Evolutionary conservation across 257 asterid species (phyloP).

Genomic region (Pogostemon cablin): DNA sequence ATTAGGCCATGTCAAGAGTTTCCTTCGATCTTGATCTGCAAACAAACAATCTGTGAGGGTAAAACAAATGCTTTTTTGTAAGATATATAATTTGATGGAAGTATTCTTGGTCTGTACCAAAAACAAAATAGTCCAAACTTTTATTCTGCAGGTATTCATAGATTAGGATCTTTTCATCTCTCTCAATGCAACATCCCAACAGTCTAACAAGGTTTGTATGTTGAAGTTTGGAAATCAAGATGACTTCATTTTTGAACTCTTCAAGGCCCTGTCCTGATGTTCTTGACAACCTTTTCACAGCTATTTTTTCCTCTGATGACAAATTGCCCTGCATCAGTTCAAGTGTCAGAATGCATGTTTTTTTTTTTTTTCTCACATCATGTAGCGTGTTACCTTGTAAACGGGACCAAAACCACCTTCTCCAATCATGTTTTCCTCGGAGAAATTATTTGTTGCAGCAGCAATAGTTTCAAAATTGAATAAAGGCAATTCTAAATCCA

Average conservation of each 20-base stretch:
- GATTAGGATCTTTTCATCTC: slow-evolving; percentile 45
- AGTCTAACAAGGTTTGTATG: slow-evolving; percentile 49
- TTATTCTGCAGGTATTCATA: slow-evolving; percentile 46
- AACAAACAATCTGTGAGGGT: no score
- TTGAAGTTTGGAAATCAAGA: slow-evolving; percentile 46
- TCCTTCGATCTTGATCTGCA: slow-evolving; percentile 31
- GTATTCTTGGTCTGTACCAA: slow-evolving; percentile 27
- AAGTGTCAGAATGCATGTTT: background rate
- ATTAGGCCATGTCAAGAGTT: slow-evolving; percentile 33
- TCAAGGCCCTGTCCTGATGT: slow-evolving; percentile 45
- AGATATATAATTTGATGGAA: background rate
- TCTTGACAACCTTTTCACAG: slow-evolving; percentile 48
- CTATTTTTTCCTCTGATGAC: slow-evolving; percentile 38
- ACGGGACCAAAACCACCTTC: slow-evolving; percentile 28
- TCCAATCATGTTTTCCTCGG: slow-evolving; percentile 34
- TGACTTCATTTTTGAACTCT: slow-evolving; percentile 37
- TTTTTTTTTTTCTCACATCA: background rate
- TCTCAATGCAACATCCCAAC: slow-evolving; percentile 44
- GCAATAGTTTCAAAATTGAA: background rate
- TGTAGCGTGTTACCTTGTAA: no score
- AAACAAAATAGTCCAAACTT: slow-evolving; percentile 47
- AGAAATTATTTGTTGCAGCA: no score
- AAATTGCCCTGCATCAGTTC: background rate
- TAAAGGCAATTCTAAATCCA: slow-evolving; percentile 38
- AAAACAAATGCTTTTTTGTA: no score